Evolutionary conservation across 352 stramenopile genomes (phyloP), one percentile per base, ranked within the genome.

Genomic region (Phytophthora palmivora): DNA sequence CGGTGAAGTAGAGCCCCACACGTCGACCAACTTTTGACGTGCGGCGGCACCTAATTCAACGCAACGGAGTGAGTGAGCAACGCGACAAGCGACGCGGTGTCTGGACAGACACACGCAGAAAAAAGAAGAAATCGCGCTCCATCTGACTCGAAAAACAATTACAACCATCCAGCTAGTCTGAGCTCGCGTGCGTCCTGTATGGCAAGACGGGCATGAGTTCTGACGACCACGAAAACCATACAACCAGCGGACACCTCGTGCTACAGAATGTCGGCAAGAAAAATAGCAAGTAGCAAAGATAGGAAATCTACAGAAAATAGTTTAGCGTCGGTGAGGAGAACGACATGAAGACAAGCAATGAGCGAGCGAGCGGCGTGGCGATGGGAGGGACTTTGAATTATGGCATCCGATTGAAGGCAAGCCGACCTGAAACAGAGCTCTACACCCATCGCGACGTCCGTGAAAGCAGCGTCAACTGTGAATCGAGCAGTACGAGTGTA

Each of bases 1-100:
- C 79, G 68, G 68, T 88, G 57, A 89, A 91, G 58, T 91, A 87
- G 61, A 46, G 36, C 45, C 36, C 18, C 41, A 32, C 36, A 64
- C 66, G 56, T 66, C 44, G 33, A 47, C 18, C 37, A 32, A 33
- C 34, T 69, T 64, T 79, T 62, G 57, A 50, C 42, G 53, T 67
- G 63, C 48, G 47, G 53, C 57, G 57, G 56, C 63, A 65, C 44
- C 37, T 59, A 22, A 47, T 66, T 70, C 41, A 47, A 76, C 62
- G 67, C 49, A 64, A 61, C 52, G 58, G 67, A 67, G 67, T 72
- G 24, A 72, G 67, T 66, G 57, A 70, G 54, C 50, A 62, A 59
- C 36, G 50, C 49, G 37, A 53, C 34, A 37, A 46, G 39, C 26
- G 47, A 56, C 11, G 46, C 16, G 11, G 47, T 59, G 54, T 55